Evolutionary conservation across 306 rosid species (phyloP), one percentile per base, ranked within the genome.

Genomic region (Malus sylvestris): DNA sequence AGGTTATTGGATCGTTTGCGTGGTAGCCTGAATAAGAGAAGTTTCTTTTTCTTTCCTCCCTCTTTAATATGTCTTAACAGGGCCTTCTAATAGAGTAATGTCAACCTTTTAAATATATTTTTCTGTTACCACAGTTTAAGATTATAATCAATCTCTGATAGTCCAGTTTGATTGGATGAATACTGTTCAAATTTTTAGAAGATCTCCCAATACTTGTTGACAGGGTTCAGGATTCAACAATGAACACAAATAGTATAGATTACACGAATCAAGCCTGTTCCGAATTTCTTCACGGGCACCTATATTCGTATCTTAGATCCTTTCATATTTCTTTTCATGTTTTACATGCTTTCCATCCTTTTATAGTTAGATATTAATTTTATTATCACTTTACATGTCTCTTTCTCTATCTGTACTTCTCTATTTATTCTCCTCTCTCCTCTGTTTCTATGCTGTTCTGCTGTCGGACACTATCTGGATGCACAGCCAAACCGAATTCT

Each of bases 401-500:
- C 85, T 83, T 84, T 81, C 86, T 85, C 79, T 84, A 78, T 83
- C 81, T 87, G 1, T 80, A 71, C 88, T 86, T 81, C 84, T 88
- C 88, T 92, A 92, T 96, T 90, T 88, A 86, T 89, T 86, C 88
- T 93, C 95, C 89, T 85, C 93, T 90, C 88, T 89, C 91, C 77
- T 89, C 91, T 83, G 85, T 91, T 91, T 92, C 85, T 89, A 78
- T 95, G 93, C 89, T 88, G 86, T 86, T 84, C 83, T 87, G 90
- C 93, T 87, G 87, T 84, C 29, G 90, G 91, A 77, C 71, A 86
- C 89, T 74, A 81, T 84, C 83, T 59, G 97, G 96, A 89, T 80
- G 91, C 83, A 69, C 96, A 92, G 99, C 99, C 99, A 87, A 96
- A 96, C 83, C 90, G 96, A 88, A 92, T 96, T 84, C 99, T 96